Evolutionary conservation across 371 early-diverging fungal genomes (phyloP), one percentile per base, ranked within the genome.

Genomic region (Mucor piriformis): DNA sequence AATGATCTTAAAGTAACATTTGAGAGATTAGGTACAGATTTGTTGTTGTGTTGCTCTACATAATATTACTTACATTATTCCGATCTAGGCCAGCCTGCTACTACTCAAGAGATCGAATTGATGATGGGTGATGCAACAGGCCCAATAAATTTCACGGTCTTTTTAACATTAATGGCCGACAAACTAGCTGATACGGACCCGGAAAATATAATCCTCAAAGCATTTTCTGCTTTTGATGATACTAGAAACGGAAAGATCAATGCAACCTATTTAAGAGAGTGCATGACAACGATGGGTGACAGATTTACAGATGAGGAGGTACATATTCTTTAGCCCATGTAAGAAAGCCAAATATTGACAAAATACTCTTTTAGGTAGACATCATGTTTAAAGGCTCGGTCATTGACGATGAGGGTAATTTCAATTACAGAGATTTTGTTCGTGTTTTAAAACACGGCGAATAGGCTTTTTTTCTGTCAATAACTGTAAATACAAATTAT

Each of bases 151-250:
- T 96, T 95, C 64, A 95, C 96, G 48, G 91, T 94, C 71, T 95
- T 98, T 69, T 70, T 98, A 33, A 96, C 96, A 2, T 70, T 95
- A 33, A 89, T 98, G 85, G 95, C 95, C n/a, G 96, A 96, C 63
- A 94, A 92, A 63, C 70, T 97, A 65, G 85, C 86, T 33, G 92
- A 92, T 5, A 94, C 93, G 0, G 95, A 95, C 67, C 87, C 93
- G 13, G 95, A 94, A 66, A 85, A 88, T 46, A 90, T 89, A 50
- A 93, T 97, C 50, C 54, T 92, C 20, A 84, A 86, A 60, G 95
- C 95, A 3, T 92, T 98, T 61, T 92, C 92, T 54, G 83, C 87
- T 25, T 95, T 98, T 77, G 96, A 96, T 63, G 92, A 92, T 7
- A 69, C 74, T 11, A 82, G 88, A 48, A 86, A 85, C n/a, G 97